phyloP scores from a whole-genome alignment of 805 yeast species.

The Suhomyces pyralidae region DNA sequence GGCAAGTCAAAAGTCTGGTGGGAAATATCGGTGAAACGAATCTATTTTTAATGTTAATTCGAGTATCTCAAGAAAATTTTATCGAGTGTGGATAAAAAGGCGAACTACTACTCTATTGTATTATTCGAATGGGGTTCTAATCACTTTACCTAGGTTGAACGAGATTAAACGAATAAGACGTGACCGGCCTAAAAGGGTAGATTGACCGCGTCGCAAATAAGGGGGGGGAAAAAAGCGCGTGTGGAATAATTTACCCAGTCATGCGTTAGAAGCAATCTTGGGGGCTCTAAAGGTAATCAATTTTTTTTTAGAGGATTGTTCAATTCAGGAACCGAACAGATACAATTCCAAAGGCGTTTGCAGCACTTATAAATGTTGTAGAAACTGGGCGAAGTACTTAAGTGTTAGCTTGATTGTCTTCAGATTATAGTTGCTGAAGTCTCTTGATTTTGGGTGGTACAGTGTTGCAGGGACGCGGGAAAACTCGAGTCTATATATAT shows the following conservation, averaged over 20 bases:
- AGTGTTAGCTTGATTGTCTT: not conserved
- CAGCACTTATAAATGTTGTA: not conserved
- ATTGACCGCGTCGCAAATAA: slow-evolving; percentile 5
- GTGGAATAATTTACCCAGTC: not conserved
- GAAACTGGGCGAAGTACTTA: not conserved
- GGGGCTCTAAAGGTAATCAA: not conserved
- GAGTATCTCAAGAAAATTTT: not conserved
- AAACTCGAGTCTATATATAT: not conserved
- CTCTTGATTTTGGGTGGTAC: not conserved
- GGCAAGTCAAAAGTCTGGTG: not conserved
- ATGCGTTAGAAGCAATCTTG: not conserved
- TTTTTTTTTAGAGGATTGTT: not conserved
- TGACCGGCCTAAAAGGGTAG: slow-evolving; percentile 2
- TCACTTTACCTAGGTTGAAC: not conserved
- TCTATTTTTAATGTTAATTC: not conserved
- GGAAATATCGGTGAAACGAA: not conserved
- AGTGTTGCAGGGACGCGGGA: not conserved
- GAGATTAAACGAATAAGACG: not conserved
- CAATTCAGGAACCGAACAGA: not conserved
- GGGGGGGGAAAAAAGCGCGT: slow-evolving; percentile 3
- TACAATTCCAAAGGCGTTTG: not conserved
- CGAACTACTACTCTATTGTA: not conserved
- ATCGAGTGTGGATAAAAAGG: not conserved
- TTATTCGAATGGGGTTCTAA: not conserved
- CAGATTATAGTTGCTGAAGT: not conserved